These are phyloP conservation scores for Biscogniauxia sp. DNA, from an alignment of 2,329 filamentous ascomycete species.

Conservation along the genomic window DNA sequence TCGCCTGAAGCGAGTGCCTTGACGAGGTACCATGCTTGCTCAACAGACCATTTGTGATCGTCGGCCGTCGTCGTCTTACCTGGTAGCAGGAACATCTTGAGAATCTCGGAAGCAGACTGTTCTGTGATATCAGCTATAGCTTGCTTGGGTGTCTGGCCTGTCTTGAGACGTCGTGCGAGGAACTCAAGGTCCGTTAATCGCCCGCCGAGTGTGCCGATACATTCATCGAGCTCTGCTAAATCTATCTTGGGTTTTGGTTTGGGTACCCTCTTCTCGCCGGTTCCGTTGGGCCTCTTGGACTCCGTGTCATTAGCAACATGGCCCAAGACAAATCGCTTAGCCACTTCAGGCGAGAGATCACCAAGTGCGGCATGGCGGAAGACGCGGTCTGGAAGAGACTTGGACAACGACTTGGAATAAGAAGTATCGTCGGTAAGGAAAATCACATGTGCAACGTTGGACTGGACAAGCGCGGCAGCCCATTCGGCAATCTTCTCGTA, in stretches of 20 bases:
- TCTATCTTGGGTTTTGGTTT: constrained; percentile 36
- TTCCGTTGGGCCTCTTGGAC: constrained; percentile 29
- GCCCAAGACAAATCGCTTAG: constrained; percentile 84
- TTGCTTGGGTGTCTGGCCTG: constrained; percentile 76
- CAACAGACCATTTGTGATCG: constrained; percentile 66
- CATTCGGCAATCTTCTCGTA: constrained; percentile 85
- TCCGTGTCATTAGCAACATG: constrained; percentile 61
- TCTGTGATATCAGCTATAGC: constrained; percentile 87
- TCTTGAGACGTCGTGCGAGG: constrained; percentile 83
- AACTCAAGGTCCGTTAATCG: constrained; percentile 95
- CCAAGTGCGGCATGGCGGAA: constrained; percentile 84
- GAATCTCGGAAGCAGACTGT: constrained; percentile 82
- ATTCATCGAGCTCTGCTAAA: constrained; percentile 72
- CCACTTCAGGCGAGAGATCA: constrained; percentile 81
- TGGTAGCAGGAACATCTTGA: constrained; percentile 83
- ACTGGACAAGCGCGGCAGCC: constrained; percentile 80
- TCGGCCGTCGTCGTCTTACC: constrained; percentile 47
- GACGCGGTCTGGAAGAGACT: constrained; percentile 84
- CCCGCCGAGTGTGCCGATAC: constrained; percentile 80
- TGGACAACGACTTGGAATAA: constrained; percentile 82
- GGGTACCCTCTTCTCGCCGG: constrained; percentile 29
- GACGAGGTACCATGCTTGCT: constrained; percentile 90
- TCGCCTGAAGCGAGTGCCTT: constrained; percentile 70
- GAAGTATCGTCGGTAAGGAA: constrained; percentile 89
- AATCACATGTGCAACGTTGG: constrained; percentile 89